These are phyloP conservation scores for Fusarium ramigenum DNA, from an alignment of 2,329 filamentous ascomycete species.

Conservation along the genomic window DNA sequence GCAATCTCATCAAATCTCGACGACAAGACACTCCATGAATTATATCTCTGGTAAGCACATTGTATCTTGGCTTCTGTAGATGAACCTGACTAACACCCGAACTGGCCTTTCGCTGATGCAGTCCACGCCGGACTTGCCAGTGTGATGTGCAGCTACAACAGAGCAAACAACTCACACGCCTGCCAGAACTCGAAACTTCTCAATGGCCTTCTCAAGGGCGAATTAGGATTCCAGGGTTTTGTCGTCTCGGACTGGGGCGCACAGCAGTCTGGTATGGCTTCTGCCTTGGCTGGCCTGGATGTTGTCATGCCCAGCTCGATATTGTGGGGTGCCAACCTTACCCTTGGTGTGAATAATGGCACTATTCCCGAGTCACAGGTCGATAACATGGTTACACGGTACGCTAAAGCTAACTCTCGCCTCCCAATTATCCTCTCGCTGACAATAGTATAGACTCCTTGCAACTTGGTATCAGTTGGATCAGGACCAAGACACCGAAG, in stretches of 20 bases:
- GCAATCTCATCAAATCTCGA: slow-evolving; percentile 13
- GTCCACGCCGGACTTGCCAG: slow-evolving; percentile 78
- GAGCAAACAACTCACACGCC: slow-evolving; percentile 65
- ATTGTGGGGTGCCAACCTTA: slow-evolving; percentile 8
- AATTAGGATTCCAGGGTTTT: slow-evolving; percentile 75
- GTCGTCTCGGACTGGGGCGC: slow-evolving; percentile 63
- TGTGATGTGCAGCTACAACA: slow-evolving; percentile 84
- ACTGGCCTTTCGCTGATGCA: slow-evolving; percentile 73
- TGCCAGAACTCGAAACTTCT: slow-evolving; percentile 21
- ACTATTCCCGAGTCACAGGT: slow-evolving; percentile 9
- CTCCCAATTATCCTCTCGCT: accelerated
- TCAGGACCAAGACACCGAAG: not conserved
- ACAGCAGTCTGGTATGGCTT: slow-evolving; percentile 7
- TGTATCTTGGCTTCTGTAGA: accelerated
- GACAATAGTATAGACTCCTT: not conserved
- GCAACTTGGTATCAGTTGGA: slow-evolving; percentile 13
- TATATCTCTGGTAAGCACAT: slow-evolving; percentile 70
- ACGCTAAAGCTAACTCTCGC: accelerated
- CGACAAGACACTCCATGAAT: slow-evolving; percentile 59
- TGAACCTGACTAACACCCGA: accelerated
- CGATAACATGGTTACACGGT: slow-evolving; percentile 18
- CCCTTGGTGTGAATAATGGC: slow-evolving; percentile 10
- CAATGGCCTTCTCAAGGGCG: slow-evolving; percentile 68
- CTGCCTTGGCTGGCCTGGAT: slow-evolving; percentile 3
- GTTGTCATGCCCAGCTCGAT: slow-evolving; percentile 45